Conservation (phyloP, 2,329 filamentous ascomycete species). For the Xylaria hypoxylon region DNA sequence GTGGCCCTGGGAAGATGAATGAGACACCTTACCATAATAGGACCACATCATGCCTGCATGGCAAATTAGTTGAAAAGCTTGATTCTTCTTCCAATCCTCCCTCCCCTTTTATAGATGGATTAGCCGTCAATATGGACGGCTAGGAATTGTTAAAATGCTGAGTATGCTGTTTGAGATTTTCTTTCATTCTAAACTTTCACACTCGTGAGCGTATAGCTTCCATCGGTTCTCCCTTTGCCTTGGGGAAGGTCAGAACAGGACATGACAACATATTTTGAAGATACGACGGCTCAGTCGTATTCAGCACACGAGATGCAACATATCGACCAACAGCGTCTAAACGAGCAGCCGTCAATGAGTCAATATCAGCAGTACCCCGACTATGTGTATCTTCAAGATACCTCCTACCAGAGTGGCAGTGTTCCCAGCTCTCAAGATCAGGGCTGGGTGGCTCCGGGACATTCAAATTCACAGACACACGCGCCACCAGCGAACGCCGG, state of each 20-base stretch:
- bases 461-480: slow-evolving; percentile 4
- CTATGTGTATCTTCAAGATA: slow-evolving; percentile 7
- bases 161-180: slow-evolving; percentile 3
- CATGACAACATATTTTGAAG: slow-evolving; percentile 1
- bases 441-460: neutral
- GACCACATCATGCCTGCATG: no score
- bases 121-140: neutral
- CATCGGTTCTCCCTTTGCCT: neutral
- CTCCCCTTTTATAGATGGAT: no score
- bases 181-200: neutral
- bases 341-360: neutral
- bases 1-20: no score
- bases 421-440: neutral
- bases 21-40: no score
- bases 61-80: no score
- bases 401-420: slow-evolving; percentile 3
- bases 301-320: slow-evolving; percentile 12
- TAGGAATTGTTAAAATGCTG: slow-evolving; percentile 4
- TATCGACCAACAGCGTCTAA: slow-evolving; percentile 1
- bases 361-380: slow-evolving; percentile 3
- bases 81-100: no score
- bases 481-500: neutral
- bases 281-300: slow-evolving; percentile 3
- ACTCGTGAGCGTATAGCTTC: neutral
- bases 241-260: neutral